Conservation (phyloP, 2,329 filamentous ascomycete species). For the Phyllosticta citribraziliensis region DNA sequence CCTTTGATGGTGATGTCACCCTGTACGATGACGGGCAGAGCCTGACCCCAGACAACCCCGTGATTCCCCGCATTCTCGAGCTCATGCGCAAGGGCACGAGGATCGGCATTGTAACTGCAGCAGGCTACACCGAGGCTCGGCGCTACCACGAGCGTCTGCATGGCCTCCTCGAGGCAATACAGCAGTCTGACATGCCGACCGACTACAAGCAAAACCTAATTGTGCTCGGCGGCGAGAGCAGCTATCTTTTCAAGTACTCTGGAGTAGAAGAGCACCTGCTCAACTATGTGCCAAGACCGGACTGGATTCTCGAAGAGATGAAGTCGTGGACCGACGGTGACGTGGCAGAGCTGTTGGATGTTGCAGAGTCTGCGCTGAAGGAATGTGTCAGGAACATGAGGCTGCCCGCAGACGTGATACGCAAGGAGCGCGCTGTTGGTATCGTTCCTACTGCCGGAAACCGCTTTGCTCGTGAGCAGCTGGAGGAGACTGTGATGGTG, state of each 20-base stretch:
- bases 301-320: constrained; percentile 75
- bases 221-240: constrained; percentile 91
- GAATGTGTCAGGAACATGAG: constrained; percentile 74
- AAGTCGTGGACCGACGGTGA: constrained; percentile 63
- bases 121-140: constrained; percentile 81
- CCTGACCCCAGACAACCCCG: constrained; percentile 63
- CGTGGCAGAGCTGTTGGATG: constrained; percentile 72
- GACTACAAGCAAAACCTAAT: constrained; percentile 69
- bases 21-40: constrained; percentile 77
- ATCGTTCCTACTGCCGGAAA: constrained; percentile 50
- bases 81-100: constrained; percentile 70
- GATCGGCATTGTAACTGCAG: constrained; percentile 92
- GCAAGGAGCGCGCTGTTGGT: constrained; percentile 65
- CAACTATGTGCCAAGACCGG: constrained; percentile 49
- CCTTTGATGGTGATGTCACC: constrained; percentile 96
- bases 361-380: constrained; percentile 73
- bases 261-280: constrained; percentile 49
- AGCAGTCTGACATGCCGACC: constrained; percentile 51
- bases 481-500: constrained; percentile 92
- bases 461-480: constrained; percentile 72
- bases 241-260: constrained; percentile 83
- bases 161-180: constrained; percentile 74
- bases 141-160: constrained; percentile 81
- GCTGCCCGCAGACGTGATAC: constrained; percentile 68
- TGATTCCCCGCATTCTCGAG: constrained; percentile 58